Percentiles rank a stretch among this genome's conserved stretches.
These are phyloP conservation scores for Malus hybrid DNA, from an alignment of 331 rosid species.

Conservation along the genomic window DNA sequence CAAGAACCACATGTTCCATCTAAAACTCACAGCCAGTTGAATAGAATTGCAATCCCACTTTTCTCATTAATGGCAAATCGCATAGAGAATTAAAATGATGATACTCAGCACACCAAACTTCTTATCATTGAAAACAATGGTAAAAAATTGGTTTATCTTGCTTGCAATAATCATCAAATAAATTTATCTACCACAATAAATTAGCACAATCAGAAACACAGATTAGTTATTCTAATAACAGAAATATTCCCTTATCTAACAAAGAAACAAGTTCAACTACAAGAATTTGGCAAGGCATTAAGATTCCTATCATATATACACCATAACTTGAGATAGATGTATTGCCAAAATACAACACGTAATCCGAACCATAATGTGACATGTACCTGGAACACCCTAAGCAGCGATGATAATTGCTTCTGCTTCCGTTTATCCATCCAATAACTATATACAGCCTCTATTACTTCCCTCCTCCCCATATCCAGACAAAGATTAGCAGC, in stretches of 20 bases:
- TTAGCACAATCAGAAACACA: neutral
- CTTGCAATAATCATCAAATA: neutral
- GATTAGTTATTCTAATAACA: neutral
- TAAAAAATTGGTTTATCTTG: neutral
- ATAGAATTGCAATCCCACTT: neutral
- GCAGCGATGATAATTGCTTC: conserved; percentile 16
- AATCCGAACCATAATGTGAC: neutral
- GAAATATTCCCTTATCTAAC: neutral
- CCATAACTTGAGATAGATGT: neutral
- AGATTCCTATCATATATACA: neutral
- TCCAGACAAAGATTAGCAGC: conserved; percentile 31
- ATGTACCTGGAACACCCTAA: conserved; percentile 40
- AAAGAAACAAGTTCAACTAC: neutral
- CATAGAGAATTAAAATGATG: no score
- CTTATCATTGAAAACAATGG: neutral
- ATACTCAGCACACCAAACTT: neutral
- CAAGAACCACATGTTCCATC: neutral
- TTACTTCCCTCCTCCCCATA: conserved; percentile 36
- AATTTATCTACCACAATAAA: neutral
- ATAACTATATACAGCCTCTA: conserved; percentile 58
- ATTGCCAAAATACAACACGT: neutral
- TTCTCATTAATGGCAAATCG: neutral
- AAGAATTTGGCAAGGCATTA: neutral
- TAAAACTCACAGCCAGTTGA: neutral
- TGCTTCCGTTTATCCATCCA: conserved; percentile 71